Base-by-base conservation (phyloP, 345 rosid genomes). In the Trapa bicornis region DNA sequence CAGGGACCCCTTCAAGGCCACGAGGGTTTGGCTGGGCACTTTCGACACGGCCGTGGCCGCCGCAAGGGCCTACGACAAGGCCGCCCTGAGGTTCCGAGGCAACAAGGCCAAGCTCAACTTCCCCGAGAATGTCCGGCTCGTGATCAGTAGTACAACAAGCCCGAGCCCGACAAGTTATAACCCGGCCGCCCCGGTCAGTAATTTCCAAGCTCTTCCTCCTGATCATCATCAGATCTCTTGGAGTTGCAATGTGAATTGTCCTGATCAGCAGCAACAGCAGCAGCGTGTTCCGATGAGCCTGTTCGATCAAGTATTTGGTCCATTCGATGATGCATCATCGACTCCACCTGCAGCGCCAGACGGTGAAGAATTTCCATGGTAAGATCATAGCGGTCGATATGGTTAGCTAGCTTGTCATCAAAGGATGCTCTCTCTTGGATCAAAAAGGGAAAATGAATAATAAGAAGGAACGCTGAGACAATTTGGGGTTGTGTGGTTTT, bases 41-140 rank as follows among this genome's bases (percentile, higher is more conserved):
- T 92, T 92, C 37, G 92, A 87, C 35, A 89, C 91, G 0, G 93
- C 98, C 0, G 98, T 86, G 66, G 88, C 86, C 3, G 96, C 96
- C 14, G 98, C 98, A 29, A 82, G 78, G 65, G 98, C 98, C 14
- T 92, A 92, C 39, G 98, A 89, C 37, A 87, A 80, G 72, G 96
- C 98, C 3, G 96, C 98, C 9, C 86, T 89, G 67, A 73, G 82
- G 1, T 92, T 87, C 73, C 75, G 98, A 70, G 98, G 98, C 68
- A 92, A 77, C 85, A 89, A 88, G 71, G 98, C 98, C 71, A 92
- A 92, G 69, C 96, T 92, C 63, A 92, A 92, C 78, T 92, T 92
- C 83, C 98, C 98, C 22, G 96, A 92, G 67, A 87, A 92, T 70
- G 98, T 87, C 73, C 36, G 45, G 57, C 65, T 65, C 64, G 29